Evolutionary conservation across 352 stramenopile species (phyloP).

Genomic region (Phytophthora tentaculata): DNA sequence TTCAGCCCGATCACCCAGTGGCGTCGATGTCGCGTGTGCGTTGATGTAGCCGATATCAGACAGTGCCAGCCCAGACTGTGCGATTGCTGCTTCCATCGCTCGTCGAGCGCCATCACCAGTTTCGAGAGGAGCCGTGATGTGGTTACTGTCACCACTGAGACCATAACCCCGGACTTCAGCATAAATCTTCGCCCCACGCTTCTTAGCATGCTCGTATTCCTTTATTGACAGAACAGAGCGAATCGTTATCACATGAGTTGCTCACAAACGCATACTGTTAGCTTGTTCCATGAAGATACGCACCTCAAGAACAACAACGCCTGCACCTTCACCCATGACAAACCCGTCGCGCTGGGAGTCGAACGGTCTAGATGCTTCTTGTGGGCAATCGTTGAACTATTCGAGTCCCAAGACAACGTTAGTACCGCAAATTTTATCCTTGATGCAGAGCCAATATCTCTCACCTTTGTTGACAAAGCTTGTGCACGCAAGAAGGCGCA

Average conservation of each 20-base stretch:
- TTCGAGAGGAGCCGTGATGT: conserved; percentile 86
- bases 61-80: conserved; percentile 68
- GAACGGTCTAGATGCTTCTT: conserved; percentile 94
- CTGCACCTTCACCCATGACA: conserved; percentile 93
- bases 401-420: neutral
- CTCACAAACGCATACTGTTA: neutral
- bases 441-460: neutral
- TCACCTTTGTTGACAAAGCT: conserved; percentile 92
- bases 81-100: conserved; percentile 93
- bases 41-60: conserved; percentile 98
- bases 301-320: conserved; percentile 72
- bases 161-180: conserved; percentile 96
- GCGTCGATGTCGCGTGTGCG: conserved; percentile 98
- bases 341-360: conserved; percentile 96
- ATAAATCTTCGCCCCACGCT: conserved; percentile 93
- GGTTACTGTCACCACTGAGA: conserved; percentile 95
- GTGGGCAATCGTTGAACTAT: conserved; percentile 94
- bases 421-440: neutral
- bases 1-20: conserved; percentile 96
- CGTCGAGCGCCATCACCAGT: conserved; percentile 69
- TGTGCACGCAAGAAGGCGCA: conserved; percentile 96
- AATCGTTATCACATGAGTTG: neutral
- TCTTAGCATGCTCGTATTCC: conserved; percentile 93
- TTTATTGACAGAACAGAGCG: conserved; percentile 12
- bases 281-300: too few species aligned